Percentiles rank a stretch among this genome's conserved stretches.
Conservation (phyloP, 176 grass and related monocot genomes). For the Echinochloa phyllopogon region DNA sequence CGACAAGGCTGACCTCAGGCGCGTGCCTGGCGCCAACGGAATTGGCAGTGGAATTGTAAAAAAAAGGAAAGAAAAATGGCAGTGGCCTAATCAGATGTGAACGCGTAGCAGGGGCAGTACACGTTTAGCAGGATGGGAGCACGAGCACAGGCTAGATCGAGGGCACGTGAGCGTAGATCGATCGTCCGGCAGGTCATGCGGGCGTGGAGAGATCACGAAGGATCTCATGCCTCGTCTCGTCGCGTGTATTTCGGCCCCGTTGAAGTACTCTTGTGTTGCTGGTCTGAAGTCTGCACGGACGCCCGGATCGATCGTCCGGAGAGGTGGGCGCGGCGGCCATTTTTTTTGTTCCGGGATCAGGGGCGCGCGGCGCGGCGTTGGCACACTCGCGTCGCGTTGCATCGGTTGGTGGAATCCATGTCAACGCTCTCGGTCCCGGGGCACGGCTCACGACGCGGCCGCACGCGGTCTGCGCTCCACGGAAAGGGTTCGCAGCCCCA, state of each 20-base stretch:
- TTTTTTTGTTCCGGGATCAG: not conserved
- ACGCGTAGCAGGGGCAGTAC: too few species aligned
- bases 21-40: not conserved
- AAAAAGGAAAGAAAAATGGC: too few species aligned
- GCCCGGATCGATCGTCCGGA: too few species aligned
- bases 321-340: too few species aligned
- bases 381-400: not conserved
- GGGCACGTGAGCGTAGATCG: not conserved
- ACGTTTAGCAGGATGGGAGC: too few species aligned
- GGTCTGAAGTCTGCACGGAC: too few species aligned
- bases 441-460: not conserved
- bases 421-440: not conserved
- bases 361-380: not conserved
- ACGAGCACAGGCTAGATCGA: not conserved
- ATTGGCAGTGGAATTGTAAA: too few species aligned
- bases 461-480: not conserved
- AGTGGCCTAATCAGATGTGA: too few species aligned
- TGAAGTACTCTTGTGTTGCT: too few species aligned
- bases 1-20: not conserved
- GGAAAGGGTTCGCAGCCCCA: not conserved
- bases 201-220: not conserved
- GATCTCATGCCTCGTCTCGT: not conserved
- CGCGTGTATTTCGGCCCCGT: not conserved
- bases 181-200: not conserved
- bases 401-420: not conserved